Percentiles rank a stretch among this genome's conserved stretches.
Conservation (phyloP, 345 rosid genomes). For the Luvunga scandens region DNA sequence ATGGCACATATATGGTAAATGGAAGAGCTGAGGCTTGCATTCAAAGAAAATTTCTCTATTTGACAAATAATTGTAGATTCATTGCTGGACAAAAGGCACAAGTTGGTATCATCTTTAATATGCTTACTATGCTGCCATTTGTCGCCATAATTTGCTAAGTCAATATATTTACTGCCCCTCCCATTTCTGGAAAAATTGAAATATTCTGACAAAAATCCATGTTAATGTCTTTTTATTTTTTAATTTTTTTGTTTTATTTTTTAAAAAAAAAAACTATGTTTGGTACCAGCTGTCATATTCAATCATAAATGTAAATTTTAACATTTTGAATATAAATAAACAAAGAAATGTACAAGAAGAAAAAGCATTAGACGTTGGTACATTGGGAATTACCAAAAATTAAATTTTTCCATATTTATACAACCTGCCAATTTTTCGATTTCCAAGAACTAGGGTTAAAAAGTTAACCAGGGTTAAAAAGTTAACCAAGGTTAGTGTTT, state of each 20-base stretch:
- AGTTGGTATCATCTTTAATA: background rate
- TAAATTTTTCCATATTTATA: constrained; percentile 9
- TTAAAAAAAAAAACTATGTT: too few relatives aligned
- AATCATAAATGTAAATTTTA: background rate
- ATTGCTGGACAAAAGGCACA: background rate
- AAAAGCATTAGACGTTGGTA: background rate
- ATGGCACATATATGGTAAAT: background rate
- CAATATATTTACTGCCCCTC: background rate
- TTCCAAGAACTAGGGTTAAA: constrained; percentile 14
- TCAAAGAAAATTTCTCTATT: background rate
- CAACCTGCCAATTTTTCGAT: background rate
- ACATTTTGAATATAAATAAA: background rate
- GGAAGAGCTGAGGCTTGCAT: background rate
- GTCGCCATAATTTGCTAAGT: background rate
- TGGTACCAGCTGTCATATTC: background rate
- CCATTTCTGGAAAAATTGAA: background rate
- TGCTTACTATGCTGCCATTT: background rate
- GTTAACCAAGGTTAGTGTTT: constrained; percentile 22
- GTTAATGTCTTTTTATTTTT: background rate
- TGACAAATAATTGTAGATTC: background rate
- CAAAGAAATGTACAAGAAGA: background rate
- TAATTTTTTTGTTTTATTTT: too few relatives aligned
- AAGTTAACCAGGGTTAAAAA: constrained; percentile 24
- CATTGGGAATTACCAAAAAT: background rate
- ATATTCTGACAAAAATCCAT: background rate